Evolutionary conservation across 176 grass and related monocot species (phyloP).

Genomic region (Avena atlantica): DNA sequence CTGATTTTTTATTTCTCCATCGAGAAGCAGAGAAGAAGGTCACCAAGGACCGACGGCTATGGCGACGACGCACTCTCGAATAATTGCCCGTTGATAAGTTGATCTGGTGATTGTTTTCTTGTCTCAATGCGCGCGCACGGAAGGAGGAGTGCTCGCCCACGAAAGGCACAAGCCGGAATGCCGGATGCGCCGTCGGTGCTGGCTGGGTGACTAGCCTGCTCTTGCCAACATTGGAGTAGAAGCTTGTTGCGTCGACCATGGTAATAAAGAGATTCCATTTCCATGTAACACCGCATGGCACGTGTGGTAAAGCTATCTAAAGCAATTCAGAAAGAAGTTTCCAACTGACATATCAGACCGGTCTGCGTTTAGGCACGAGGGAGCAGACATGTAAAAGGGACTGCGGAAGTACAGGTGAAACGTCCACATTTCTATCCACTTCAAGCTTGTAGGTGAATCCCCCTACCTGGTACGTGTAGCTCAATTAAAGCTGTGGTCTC

Average conservation of each 20-base stretch:
- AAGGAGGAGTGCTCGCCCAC: background rate
- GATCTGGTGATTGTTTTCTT: conserved; percentile 36
- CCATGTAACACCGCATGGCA: no score
- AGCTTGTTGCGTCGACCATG: background rate
- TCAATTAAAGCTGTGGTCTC: background rate
- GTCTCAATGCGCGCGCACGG: background rate
- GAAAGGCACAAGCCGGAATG: background rate
- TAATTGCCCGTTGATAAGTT: background rate
- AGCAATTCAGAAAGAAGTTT: background rate
- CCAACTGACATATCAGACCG: background rate
- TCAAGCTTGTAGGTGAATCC: background rate
- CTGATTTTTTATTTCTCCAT: background rate
- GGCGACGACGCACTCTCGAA: background rate
- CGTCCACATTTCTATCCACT: background rate
- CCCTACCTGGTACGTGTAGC: background rate
- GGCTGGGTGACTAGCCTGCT: background rate
- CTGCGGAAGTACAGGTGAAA: background rate
- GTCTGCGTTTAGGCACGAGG: no score
- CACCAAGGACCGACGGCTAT: background rate
- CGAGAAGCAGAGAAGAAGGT: background rate
- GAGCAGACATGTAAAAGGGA: background rate
- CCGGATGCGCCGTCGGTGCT: conserved; percentile 29
- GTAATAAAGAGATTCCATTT: background rate
- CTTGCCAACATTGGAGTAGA: background rate
- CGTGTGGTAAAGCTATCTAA: background rate